Conservation (phyloP, 352 stramenopile genomes). For the Achlya hypogyna region DNA sequence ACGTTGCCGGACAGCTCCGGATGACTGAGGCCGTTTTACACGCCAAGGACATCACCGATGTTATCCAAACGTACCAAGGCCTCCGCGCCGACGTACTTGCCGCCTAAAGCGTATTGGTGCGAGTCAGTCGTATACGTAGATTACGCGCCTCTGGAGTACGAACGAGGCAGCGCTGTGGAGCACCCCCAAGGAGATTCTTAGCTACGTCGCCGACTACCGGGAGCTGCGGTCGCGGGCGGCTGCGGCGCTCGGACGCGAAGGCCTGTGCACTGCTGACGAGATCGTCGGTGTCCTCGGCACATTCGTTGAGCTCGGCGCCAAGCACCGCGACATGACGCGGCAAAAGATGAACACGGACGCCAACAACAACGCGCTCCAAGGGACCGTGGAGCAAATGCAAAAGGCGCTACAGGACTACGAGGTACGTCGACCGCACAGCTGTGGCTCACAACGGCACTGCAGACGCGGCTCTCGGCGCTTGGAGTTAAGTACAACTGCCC, state of each 20-base stretch:
- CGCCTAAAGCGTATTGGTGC: not conserved
- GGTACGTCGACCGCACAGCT: not conserved
- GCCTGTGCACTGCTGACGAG: not conserved
- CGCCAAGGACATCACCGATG: not conserved
- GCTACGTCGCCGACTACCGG: slow-evolving; percentile 2
- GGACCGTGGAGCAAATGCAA: not conserved
- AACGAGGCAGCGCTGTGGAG: not conserved
- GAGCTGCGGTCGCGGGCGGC: not conserved
- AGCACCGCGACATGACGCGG: slow-evolving; percentile 15
- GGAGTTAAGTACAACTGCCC: not conserved
- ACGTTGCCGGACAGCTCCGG: not conserved
- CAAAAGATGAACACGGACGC: slow-evolving; percentile 16
- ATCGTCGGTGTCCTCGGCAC: slow-evolving; percentile 4
- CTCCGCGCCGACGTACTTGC: slow-evolving; percentile 1
- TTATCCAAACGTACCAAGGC: slow-evolving; percentile 5
- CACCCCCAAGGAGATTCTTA: slow-evolving; percentile 8
- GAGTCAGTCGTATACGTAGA: not conserved
- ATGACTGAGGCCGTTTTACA: not conserved
- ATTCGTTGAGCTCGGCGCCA: slow-evolving; percentile 5
- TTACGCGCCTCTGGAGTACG: not conserved
- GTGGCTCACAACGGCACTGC: not conserved
- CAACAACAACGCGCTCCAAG: slow-evolving; percentile 18
- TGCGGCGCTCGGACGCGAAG: not conserved
- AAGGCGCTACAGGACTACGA: slow-evolving; percentile 10
- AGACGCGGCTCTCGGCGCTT: slow-evolving; percentile 3